A percentile compares a stretch with the other conserved stretches of the same genome.
Conservation (phyloP, 2,329 filamentous ascomycete genomes). For the Epichloe hybrida region DNA sequence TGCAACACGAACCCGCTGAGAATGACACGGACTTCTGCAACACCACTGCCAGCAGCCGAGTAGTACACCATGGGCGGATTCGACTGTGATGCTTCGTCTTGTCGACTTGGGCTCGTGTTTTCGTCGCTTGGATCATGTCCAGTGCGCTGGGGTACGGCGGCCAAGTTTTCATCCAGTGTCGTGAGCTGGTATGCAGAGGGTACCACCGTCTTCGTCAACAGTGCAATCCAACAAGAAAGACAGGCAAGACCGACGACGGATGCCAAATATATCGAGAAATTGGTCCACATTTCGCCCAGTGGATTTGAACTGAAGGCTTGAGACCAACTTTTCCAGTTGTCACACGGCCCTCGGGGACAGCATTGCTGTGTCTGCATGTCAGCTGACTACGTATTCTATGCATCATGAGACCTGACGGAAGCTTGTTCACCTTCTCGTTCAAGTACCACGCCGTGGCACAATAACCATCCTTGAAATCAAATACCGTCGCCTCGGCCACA, state of each 20-base stretch:
- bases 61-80: conserved; percentile 79
- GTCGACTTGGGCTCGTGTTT: conserved; percentile 28
- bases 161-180: conserved; percentile 87
- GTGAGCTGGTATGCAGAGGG: conserved; percentile 77
- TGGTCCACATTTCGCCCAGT: conserved; percentile 46
- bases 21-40: conserved; percentile 94
- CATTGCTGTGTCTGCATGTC: conserved; percentile 25
- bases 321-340: conserved; percentile 44
- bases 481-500: conserved; percentile 70
- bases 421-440: conserved; percentile 45
- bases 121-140: conserved; percentile 30
- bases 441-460: conserved; percentile 60
- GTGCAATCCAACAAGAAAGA: conserved; percentile 63
- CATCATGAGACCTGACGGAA: background rate
- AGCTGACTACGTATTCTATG: background rate
- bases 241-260: conserved; percentile 58
- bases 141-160: conserved; percentile 35
- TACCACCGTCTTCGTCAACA: conserved; percentile 87
- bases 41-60: conserved; percentile 87
- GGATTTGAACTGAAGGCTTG: conserved; percentile 31
- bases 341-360: conserved; percentile 42
- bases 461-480: conserved; percentile 85
- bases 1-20: conserved; percentile 96
- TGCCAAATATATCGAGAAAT: conserved; percentile 63
- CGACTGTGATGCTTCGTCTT: conserved; percentile 23